phyloP scores from a whole-genome alignment of 1,284 basidiomycete species.

The Ganoderma sp. region DNA sequence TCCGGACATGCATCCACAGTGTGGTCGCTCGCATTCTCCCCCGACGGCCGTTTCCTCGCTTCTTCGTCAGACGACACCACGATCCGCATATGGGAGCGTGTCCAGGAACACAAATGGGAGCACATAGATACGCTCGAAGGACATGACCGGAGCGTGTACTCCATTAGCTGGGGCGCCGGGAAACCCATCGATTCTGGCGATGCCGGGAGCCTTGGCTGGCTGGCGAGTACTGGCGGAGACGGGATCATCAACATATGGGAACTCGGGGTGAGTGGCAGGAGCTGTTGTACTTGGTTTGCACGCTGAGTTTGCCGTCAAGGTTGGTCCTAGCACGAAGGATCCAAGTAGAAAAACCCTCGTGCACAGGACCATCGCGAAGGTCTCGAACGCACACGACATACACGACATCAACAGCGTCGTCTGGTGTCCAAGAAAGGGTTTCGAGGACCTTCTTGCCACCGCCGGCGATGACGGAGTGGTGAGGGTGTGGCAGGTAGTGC shows the following conservation, averaged over 20 bases:
- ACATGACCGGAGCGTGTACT: constrained; percentile 80
- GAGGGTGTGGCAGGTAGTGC: constrained; percentile 63
- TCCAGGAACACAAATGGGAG: constrained; percentile 63
- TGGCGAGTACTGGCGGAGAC: constrained; percentile 79
- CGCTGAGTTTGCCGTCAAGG: constrained; percentile 22
- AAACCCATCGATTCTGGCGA: constrained; percentile 32
- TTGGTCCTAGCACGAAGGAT: constrained; percentile 30
- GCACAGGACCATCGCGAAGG: constrained; percentile 55
- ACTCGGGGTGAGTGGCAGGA: constrained; percentile 55
- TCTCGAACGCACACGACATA: constrained; percentile 71
- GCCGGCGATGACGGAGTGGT: constrained; percentile 81
- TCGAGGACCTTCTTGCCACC: constrained; percentile 71
- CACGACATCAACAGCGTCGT: constrained; percentile 79
- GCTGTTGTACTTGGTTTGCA: not conserved
- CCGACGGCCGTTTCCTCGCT: constrained; percentile 82
- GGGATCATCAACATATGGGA: constrained; percentile 80
- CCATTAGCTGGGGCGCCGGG: constrained; percentile 72
- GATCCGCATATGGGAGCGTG: constrained; percentile 71
- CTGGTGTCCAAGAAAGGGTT: constrained; percentile 74
- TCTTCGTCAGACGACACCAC: constrained; percentile 83
- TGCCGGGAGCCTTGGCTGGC: constrained; percentile 64
- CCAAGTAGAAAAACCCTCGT: constrained; percentile 39
- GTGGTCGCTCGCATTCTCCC: constrained; percentile 89
- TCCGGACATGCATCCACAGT: constrained; percentile 88
- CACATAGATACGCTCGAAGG: constrained; percentile 59